Percentiles rank a stretch among this genome's conserved stretches.
These are phyloP conservation scores for Paratrimastix pyriformis DNA, from an alignment of 78 protist species.

Conservation along the genomic window DNA sequence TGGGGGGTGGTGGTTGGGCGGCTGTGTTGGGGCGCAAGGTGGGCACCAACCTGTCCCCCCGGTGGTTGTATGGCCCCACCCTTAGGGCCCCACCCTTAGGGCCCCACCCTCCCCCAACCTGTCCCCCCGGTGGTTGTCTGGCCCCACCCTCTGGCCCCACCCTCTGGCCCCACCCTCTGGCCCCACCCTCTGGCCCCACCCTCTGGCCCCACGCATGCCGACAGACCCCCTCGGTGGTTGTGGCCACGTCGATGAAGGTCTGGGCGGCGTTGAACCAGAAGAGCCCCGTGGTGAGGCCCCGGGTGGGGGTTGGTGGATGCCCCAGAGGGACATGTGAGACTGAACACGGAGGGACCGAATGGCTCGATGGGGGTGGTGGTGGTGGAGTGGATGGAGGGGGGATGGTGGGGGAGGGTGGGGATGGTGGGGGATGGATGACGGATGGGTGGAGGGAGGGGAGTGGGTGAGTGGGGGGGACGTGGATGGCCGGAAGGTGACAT, in stretches of 20 bases:
- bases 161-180: neutral
- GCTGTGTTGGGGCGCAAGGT: too few species aligned
- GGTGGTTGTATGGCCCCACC: neutral
- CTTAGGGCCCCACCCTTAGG: neutral
- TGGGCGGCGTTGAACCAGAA: constrained; percentile 91
- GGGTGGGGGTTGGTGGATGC: constrained; percentile 70
- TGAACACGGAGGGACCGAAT: neutral
- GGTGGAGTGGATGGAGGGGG: constrained; percentile 84
- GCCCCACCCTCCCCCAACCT: neutral
- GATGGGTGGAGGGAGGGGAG: neutral
- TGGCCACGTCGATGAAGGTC: constrained; percentile 74
- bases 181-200: neutral
- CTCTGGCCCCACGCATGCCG: too few species aligned
- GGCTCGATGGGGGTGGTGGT: neutral
- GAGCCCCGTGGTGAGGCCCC: constrained; percentile 1
- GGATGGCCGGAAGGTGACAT: neutral
- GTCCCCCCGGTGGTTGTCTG: neutral
- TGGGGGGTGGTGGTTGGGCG: too few species aligned
- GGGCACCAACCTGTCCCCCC: too few species aligned
- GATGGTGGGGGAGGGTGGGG: constrained; percentile 78
- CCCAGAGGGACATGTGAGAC: neutral
- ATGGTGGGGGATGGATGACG: neutral
- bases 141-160: neutral
- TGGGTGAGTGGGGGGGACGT: neutral
- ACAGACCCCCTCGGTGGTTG: too few species aligned